phyloP scores from a whole-genome alignment of 108 stramenopile species.

The Cyclotella distinguenda region DNA sequence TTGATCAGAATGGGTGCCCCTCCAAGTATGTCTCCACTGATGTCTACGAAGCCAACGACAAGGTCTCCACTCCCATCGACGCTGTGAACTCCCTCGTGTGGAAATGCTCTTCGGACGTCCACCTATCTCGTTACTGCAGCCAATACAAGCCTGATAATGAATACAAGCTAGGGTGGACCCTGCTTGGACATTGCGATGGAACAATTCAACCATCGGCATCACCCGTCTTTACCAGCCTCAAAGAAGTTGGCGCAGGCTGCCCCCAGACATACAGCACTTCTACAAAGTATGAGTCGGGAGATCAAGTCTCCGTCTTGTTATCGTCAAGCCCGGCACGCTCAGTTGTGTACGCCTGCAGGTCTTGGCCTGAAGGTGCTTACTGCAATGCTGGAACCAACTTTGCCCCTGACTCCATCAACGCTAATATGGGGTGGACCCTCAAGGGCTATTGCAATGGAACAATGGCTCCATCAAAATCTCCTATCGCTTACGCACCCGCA shows the following conservation, averaged over 20 bases:
- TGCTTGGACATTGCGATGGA: neutral
- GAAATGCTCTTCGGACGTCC: conserved; percentile 1
- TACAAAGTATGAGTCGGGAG: neutral
- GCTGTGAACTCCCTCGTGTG: neutral
- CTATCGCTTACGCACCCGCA: neutral
- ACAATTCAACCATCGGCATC: neutral
- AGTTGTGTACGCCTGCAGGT: conserved; percentile 13
- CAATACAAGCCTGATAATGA: neutral
- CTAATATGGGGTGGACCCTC: conserved; percentile 3
- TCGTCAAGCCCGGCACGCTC: neutral
- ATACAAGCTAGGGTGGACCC: neutral
- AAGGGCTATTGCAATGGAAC: conserved; percentile 9
- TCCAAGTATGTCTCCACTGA: neutral
- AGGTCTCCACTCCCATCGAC: neutral
- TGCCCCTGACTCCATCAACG: neutral
- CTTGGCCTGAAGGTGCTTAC: neutral
- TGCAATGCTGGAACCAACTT: conserved; percentile 5
- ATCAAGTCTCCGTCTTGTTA: neutral
- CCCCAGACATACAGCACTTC: neutral
- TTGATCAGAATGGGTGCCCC: conserved; percentile 10
- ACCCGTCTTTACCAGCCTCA: neutral
- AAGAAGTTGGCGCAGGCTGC: neutral
- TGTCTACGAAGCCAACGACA: conserved; percentile 7
- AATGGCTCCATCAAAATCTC: neutral
- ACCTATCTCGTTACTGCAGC: neutral